A percentile compares a stretch with the other conserved stretches of the same genome.
Conservation (phyloP, 2,329 filamentous ascomycete species). For the Xylariaceae sp. region DNA sequence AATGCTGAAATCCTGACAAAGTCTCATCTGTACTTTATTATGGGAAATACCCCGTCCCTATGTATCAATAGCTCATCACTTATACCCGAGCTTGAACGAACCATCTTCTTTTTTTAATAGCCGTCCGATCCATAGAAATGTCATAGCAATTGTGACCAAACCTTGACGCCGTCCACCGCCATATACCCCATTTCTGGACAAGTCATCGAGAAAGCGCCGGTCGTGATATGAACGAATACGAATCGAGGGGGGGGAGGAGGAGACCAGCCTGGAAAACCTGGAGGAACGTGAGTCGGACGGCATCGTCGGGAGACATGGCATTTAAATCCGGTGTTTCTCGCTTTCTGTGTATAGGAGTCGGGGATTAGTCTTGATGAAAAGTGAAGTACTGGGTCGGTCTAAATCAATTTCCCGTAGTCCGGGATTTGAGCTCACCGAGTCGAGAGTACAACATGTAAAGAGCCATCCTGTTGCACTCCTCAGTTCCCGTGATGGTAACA, state of each 20-base stretch:
- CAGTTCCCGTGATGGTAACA: constrained; percentile 95
- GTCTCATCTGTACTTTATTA: no score
- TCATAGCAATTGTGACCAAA: constrained; percentile 7
- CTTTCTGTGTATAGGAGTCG: constrained; percentile 26
- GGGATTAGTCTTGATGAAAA: constrained; percentile 25
- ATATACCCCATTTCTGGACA: constrained; percentile 20
- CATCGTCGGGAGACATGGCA: constrained; percentile 17
- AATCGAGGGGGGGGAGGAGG: constrained; percentile 11
- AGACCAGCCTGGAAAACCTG: constrained; percentile 7
- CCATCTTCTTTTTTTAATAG: no score
- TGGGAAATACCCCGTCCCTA: no score
- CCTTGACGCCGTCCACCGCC: constrained; percentile 29
- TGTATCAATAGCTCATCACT: no score
- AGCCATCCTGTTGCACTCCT: constrained; percentile 99
- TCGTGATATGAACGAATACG: constrained; percentile 21
- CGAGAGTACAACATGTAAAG: constrained; percentile 98
- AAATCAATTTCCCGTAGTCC: constrained; percentile 11
- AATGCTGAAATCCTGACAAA: no score
- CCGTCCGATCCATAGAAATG: no score
- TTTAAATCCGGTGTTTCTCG: constrained; percentile 32
- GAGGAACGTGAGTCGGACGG: constrained; percentile 13
- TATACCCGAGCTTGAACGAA: no score
- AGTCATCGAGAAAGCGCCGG: constrained; percentile 17
- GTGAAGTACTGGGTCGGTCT: constrained; percentile 7
- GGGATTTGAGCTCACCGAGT: constrained; percentile 65